Evolutionary conservation across 2,329 filamentous ascomycete genomes (phyloP), one percentile per base, ranked within the genome.

Genomic region (Parafenestella ontariensis): DNA sequence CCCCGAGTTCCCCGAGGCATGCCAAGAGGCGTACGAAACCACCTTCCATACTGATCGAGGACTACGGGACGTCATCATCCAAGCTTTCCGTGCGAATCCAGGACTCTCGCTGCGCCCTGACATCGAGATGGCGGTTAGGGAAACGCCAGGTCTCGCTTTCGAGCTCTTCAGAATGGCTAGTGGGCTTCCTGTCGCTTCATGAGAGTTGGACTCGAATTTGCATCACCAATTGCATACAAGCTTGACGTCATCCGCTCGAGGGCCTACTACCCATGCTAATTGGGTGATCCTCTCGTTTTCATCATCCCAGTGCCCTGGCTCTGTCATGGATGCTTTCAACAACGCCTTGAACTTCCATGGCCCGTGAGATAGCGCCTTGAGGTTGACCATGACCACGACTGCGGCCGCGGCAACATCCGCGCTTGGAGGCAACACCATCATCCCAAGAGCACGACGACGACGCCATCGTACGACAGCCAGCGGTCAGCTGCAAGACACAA

Each of bases 11-110:
- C 75, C 80, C 45, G 77, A 80, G 43, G 78, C 79, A 17, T 79
- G 81, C 58, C 75, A 78, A 67, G 78, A 81, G 58, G 80, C 78
- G 13, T 82, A 82, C 68, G 77, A 77, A 54, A 77, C 75, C 29
- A 82, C 80, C 41, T 75, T 82, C 56, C 80, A 82, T 66, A 74
- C 72, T 18, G 80, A 82, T 62, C 75, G 80, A 31, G 80, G 80
- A 10, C 73, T 82, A 23, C 74, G 80, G 20, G 78, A 81, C 56
- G 66, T 82, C 43, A 74, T 82, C 47, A 70, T 81, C 43, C 78
- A 82, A 56, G 71, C 78, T 2, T 82, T 82, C 70, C 74, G 77
- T 40, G 74, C 66, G 15, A 77, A 82, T 50, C 80, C 79, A 15
- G 73, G 77, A 36, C 69, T 82, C 7, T 78, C 76, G 1, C 74